Base-by-base conservation (phyloP, 2,329 filamentous ascomycete species). In the Claviceps africana region DNA sequence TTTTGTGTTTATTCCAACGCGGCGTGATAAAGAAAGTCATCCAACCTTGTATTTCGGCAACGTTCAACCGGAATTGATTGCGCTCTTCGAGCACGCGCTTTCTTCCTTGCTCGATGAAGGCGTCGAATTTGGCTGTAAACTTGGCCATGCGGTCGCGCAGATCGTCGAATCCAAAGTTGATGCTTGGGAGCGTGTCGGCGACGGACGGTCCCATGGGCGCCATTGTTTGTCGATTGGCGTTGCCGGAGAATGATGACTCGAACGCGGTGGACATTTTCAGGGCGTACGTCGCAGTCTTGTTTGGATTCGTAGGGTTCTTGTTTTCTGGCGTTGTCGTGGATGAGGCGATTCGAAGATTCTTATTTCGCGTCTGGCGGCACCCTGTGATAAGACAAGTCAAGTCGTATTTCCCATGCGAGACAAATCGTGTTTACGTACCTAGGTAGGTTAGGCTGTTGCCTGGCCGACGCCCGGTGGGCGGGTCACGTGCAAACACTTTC, bases 111-210 rank as follows among this genome's bases (percentile, higher is more conserved):
- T 95, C 91, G 57, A 98, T 96, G 61, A 96, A 97, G 0, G 83
- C 82, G 65, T 98, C 93, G 61, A 98, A 98, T 60, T 82, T 85
- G 9, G 81, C 78, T 0, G 86, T 96, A 66, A 98, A 98, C 57
- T 86, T 88, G 51, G 84, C 79, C 93, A 98, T 97, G 69, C 89
- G 86, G 62, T 91, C 88, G 69, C 91, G 90, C 64, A 98, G 71
- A 60, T 96, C 88, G 61, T 97, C 90, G 67, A 97, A 97, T 54
- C 89, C 89, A 67, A 98, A 97, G 69, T 95, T 89, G 67, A 95
- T 86, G 65, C 78, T 87, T 37, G 93, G 93, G 9, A 98, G 80
- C 48, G 81, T 81, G 65, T 89, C 85, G 43, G 83, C 84, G 71
- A 87, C 81, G 7, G 83, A 86, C 15, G 81, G 78, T 43, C 74